Base-by-base conservation (phyloP, 148 eudicot species). In the Cornus florida region DNA sequence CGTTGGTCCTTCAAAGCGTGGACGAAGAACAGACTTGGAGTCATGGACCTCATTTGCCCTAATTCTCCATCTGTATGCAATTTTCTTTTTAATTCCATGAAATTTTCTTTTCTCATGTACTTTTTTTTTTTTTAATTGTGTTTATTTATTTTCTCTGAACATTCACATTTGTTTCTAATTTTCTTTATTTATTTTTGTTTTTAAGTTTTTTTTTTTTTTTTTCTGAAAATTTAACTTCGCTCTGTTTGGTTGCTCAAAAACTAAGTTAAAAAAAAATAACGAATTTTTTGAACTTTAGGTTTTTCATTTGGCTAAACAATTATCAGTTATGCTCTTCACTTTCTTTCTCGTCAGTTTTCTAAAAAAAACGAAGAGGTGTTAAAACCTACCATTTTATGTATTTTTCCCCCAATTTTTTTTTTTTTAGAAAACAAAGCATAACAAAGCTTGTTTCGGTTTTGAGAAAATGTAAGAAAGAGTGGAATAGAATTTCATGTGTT, bases 21-120 rank as follows among this genome's bases (percentile, higher is more conserved):
- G 66, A 31, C 22, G 32, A 68, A 23, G 66, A 66, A 60, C 31
- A 3, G 43, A 71, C 11, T 83, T 84, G 88, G 88, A 78, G 33
- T 80, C 68, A 33, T 83, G 79, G 80, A 53, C 70, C 38, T 81
- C 75, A 76, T 90, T 71, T 92, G 93, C 87, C 87, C 95, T 79
- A 73, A 84, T 33, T 88, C 89, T 72, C 87, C 90, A 23, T 77
- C 77, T 66, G 92, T 92, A 88, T 6, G 89, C 66, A 12, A 5
- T 13, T 72, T 66, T 32, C 22, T 57, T 78, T 16, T 72, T 35
- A 35, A 57, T 3, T 70, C 0, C 16, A n/a, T 1, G 3, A 20
- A 39, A 32, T 4, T 67, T 28, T 39, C 14, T 53, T 71, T 59
- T 32, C 8, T 53, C 38, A 2, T 78, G 2, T 67, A 16, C 16